Evolutionary conservation across 805 yeast species (phyloP).

Genomic region (Ogataea methylovora): DNA sequence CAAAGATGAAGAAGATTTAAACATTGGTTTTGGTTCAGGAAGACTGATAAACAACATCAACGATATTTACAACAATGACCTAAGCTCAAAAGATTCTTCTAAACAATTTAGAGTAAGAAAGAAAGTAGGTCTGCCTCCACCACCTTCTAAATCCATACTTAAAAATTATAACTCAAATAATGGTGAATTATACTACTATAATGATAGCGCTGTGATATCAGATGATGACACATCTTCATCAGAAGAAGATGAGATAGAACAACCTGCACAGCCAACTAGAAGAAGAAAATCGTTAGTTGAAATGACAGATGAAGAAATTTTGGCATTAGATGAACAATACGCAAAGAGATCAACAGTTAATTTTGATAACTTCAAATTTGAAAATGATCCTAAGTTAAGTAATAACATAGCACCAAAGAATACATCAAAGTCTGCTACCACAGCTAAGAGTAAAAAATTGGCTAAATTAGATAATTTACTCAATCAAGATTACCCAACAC

Average conservation of each 20-base stretch:
- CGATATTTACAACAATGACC: slow-evolving; percentile 12
- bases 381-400: slow-evolving; percentile 20
- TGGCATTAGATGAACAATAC: slow-evolving; percentile 48
- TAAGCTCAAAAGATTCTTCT: slow-evolving; percentile 1
- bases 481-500: slow-evolving; percentile 26
- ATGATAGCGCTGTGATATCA: slow-evolving; percentile 1
- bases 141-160: slow-evolving; percentile 32
- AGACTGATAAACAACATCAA: slow-evolving; percentile 10
- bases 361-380: slow-evolving; percentile 37
- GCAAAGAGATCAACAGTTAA: slow-evolving; percentile 26
- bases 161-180: slow-evolving; percentile 21
- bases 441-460: neutral
- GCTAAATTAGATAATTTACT: slow-evolving; percentile 27
- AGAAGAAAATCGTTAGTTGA: slow-evolving; percentile 40
- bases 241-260: slow-evolving; percentile 3
- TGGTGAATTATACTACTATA: neutral
- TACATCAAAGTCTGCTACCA: neutral
- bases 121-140: slow-evolving; percentile 17
- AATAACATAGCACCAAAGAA: slow-evolving; percentile 1
- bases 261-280: slow-evolving; percentile 3
- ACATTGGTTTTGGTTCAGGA: slow-evolving; percentile 17
- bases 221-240: slow-evolving; percentile 1
- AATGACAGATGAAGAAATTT: slow-evolving; percentile 46
- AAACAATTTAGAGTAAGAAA: slow-evolving; percentile 9
- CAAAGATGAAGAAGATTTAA: slow-evolving; percentile 5